Base-by-base conservation (phyloP, 1,139 yeast species). In the Candida frijolesensis region DNA sequence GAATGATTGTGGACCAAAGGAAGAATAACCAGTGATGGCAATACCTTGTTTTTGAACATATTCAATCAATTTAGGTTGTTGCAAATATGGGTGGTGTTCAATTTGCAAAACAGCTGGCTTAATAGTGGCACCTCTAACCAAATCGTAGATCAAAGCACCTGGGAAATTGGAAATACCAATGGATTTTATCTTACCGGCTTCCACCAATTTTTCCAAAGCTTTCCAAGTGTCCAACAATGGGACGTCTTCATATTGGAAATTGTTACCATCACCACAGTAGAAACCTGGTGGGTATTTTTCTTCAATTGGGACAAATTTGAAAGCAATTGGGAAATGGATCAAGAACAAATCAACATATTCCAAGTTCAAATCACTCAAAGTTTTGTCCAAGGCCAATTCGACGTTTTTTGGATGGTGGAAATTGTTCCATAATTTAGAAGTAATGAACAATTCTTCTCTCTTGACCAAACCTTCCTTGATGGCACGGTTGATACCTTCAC, bases 11-110 rank as follows among this genome's bases (percentile, higher is more conserved):
- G 92, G 91, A 43, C 94, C 94, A 63, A 89, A 87, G 11, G 96
- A 87, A 8, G 96, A 89, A 77, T 90, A 90, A 29, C 87, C 97
- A 49, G 90, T 88, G 62, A 90, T 78, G 52, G 84, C 86, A 62
- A 90, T 82, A 45, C 80, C 84, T 58, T 81, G 70, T 42, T 71
- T 61, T 66, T 87, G 82, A 55, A 80, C 88, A 63, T 72, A 88
- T 59, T 85, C 78, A 55, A 89, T 68, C 65, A 89, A 76, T 58
- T 76, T 76, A 53, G 80, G 80, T 72, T 90, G 97, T 59, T 87
- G 89, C 68, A 90, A 78, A 76, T 89, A 90, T 58, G 97, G 96
- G 70, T 90, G 97, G 71, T 88, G 94, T 75, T 91, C 97, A 65
- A 91, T 87, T 72, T 91, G 97, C 61, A 88, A 79, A 49, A 82